A percentile compares a stretch with the other conserved stretches of the same genome.
These are phyloP conservation scores for Lactifluus volemus DNA, from an alignment of 768 basidiomycete genomes.

Conservation along the genomic window DNA sequence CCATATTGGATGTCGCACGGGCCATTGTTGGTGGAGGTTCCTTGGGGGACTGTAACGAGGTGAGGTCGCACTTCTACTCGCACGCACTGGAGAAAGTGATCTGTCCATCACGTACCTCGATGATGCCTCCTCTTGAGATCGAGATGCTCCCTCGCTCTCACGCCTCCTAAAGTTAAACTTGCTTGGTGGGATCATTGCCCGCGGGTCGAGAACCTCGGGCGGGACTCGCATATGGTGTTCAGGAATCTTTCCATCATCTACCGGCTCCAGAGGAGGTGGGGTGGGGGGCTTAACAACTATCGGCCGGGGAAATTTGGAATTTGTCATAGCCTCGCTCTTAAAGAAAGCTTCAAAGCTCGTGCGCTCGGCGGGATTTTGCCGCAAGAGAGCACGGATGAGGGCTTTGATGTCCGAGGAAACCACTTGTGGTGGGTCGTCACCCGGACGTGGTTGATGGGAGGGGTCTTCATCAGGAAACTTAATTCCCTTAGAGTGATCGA, in stretches of 20 bases:
- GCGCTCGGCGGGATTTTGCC: slow-evolving; percentile 74
- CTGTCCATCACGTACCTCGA: slow-evolving; percentile 1
- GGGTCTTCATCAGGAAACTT: slow-evolving; percentile 92
- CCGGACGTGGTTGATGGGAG: slow-evolving; percentile 35
- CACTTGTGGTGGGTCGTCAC: slow-evolving; percentile 38
- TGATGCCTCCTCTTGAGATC: slow-evolving; percentile 1
- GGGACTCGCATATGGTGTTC: slow-evolving; percentile 68
- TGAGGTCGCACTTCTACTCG: background rate
- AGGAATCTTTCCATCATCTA: slow-evolving; percentile 38
- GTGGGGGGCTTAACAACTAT: slow-evolving; percentile 26
- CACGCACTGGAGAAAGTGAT: too few species aligned
- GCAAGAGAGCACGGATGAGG: slow-evolving; percentile 77
- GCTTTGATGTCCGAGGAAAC: slow-evolving; percentile 82
- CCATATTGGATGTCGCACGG: background rate
- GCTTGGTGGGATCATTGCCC: slow-evolving; percentile 74
- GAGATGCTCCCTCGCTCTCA: slow-evolving; percentile 13
- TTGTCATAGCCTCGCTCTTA: slow-evolving; percentile 63
- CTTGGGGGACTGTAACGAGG: background rate
- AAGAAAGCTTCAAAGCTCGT: slow-evolving; percentile 93
- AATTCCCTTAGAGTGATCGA: slow-evolving; percentile 84
- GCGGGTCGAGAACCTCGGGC: slow-evolving; percentile 72
- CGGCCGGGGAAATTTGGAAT: slow-evolving; percentile 67
- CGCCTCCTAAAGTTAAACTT: slow-evolving; percentile 61
- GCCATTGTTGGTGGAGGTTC: background rate
- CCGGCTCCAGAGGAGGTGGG: slow-evolving; percentile 21